A percentile compares a stretch with the other conserved stretches of the same genome.
phyloP scores from a whole-genome alignment of 179 eudicot species.

The Patellifolia procumbens region DNA sequence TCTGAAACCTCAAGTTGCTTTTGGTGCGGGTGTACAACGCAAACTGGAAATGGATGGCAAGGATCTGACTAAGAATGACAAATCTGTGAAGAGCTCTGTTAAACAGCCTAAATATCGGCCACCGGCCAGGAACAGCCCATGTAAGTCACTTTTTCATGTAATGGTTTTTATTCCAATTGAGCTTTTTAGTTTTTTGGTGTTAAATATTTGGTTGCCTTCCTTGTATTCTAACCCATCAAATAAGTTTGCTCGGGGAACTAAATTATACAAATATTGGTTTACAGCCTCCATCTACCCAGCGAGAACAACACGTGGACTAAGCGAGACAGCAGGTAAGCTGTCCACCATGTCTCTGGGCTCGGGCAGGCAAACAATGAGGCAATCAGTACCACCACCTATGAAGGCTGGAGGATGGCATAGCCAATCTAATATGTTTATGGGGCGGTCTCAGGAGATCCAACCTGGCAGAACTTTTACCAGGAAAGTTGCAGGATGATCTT shows the following conservation, averaged over 20 bases:
- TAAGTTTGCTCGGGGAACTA: background rate
- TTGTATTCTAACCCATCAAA: background rate
- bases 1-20: conserved; percentile 43
- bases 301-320: conserved; percentile 48
- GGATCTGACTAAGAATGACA: conserved; percentile 60
- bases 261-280: background rate
- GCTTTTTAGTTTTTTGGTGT: background rate
- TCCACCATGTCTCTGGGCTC: conserved; percentile 57
- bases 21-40: conserved; percentile 73
- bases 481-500: conserved; percentile 42
- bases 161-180: background rate
- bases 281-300: conserved; percentile 50
- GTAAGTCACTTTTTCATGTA: conserved; percentile 52
- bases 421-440: conserved; percentile 33
- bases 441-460: conserved; percentile 38
- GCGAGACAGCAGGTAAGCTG: conserved; percentile 69
- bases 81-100: conserved; percentile 39
- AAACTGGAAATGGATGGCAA: conserved; percentile 81
- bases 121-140: conserved; percentile 65
- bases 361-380: conserved; percentile 52
- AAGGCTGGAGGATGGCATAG: conserved; percentile 47
- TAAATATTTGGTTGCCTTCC: background rate
- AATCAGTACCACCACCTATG: conserved; percentile 58
- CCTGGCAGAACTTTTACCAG: conserved; percentile 32
- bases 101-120: conserved; percentile 73